phyloP scores from a whole-genome alignment of 1,284 basidiomycete species.

The Sanghuangporus baumii region DNA sequence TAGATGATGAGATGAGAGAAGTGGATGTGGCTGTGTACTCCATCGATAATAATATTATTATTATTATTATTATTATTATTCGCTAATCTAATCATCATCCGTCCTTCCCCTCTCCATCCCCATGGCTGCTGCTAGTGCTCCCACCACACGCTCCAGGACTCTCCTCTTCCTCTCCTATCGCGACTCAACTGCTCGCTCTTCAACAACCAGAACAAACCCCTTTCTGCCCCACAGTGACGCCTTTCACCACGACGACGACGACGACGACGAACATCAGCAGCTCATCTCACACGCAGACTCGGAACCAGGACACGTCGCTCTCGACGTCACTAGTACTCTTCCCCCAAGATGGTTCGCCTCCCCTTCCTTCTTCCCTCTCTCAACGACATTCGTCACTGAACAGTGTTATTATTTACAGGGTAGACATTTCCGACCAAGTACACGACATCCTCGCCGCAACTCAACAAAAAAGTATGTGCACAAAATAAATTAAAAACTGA shows the following conservation, averaged over 20 bases:
- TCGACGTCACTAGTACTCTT: slow-evolving; percentile 53
- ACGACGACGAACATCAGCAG: slow-evolving; percentile 62
- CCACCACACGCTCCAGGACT: slow-evolving; percentile 81
- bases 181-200: slow-evolving; percentile 64
- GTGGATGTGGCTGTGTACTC: slow-evolving; percentile 8
- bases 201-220: slow-evolving; percentile 38
- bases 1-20: slow-evolving; percentile 19
- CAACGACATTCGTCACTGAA: slow-evolving; percentile 24
- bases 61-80: no score
- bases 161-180: slow-evolving; percentile 93
- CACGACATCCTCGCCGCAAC: slow-evolving; percentile 69
- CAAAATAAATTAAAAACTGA: neutral
- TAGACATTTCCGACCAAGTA: slow-evolving; percentile 86
- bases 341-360: slow-evolving; percentile 65
- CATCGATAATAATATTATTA: slow-evolving; percentile 6
- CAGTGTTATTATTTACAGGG: slow-evolving; percentile 49
- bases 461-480: slow-evolving; percentile 74
- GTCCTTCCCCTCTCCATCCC: no score
- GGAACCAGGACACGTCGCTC: slow-evolving; percentile 29
- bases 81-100: no score
- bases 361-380: slow-evolving; percentile 5
- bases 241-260: slow-evolving; percentile 30
- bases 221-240: slow-evolving; percentile 20
- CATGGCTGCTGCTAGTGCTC: slow-evolving; percentile 25
- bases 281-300: slow-evolving; percentile 45